Conservation (phyloP, 1,139 yeast species). For the Nakaseomyces nivariensis region DNA sequence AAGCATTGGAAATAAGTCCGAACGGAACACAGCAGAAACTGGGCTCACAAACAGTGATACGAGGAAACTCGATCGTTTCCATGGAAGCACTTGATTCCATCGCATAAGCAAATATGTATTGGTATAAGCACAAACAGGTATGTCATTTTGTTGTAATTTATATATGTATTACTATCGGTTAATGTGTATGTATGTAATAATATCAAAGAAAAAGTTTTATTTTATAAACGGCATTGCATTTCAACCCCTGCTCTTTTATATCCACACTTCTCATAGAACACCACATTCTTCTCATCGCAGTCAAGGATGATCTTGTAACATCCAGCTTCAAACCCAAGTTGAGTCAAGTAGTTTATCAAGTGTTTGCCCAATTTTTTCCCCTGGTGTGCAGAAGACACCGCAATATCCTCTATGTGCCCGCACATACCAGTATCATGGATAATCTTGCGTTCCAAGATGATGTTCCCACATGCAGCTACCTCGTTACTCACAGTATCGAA, state of each 20-base stretch:
- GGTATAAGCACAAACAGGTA: background rate
- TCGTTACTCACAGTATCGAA: slow-evolving; percentile 32
- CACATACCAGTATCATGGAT: slow-evolving; percentile 75
- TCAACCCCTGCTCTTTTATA: slow-evolving; percentile 57
- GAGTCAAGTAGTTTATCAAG: slow-evolving; percentile 53
- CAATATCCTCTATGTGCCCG: slow-evolving; percentile 93
- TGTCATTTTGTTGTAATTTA: background rate
- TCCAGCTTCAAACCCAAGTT: slow-evolving; percentile 47
- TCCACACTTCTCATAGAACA: slow-evolving; percentile 85
- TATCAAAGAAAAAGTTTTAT: too few relatives aligned
- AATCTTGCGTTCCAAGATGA: slow-evolving; percentile 50
- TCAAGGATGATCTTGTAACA: slow-evolving; percentile 88
- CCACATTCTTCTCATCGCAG: slow-evolving; percentile 71
- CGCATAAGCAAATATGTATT: slow-evolving; percentile 5
- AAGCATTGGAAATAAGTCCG: slow-evolving; percentile 52
- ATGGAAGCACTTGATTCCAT: slow-evolving; percentile 37
- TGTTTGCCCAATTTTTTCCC: slow-evolving; percentile 72
- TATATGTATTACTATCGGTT: too few relatives aligned
- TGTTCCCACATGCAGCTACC: slow-evolving; percentile 41
- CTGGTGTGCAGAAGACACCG: slow-evolving; percentile 66
- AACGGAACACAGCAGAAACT: slow-evolving; percentile 39
- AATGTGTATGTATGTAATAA: too few relatives aligned
- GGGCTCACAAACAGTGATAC: slow-evolving; percentile 35
- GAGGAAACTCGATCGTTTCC: slow-evolving; percentile 56
- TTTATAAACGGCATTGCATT: slow-evolving; percentile 39